Evolutionary conservation across 83 land plant genomes (phyloP), one percentile per base, ranked within the genome.

Genomic region (Larix sibirica): DNA sequence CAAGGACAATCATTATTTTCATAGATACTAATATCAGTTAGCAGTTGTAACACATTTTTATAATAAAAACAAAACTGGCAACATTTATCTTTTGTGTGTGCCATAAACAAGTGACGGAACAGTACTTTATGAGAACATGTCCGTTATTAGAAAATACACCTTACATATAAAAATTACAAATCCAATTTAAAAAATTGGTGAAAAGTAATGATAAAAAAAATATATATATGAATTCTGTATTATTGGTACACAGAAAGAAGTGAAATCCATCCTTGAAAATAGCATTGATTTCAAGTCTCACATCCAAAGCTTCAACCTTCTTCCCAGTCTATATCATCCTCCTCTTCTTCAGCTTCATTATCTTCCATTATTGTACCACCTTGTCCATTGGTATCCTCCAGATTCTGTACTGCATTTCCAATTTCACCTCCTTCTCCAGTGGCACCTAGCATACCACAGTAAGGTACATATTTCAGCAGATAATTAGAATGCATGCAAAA

Each of bases 261-360:
- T 14, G 10, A 24, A 20, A 71, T 71, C 54, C 42, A 18, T 17
- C 18, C 40, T 6, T 42, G 10, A 42, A 71, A 42, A 71, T 42
- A 23, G 4, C 76, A 38, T 71, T 71, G 24, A 71, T 7, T 21
- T 71, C 26, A 71, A 40, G 54, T 50, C n/a, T 71, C 54, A 38
- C 75, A 20, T 10, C 12, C 14, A 71, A 71, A 33, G 7, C 75
- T 23, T 71, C 50, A 71, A n/a, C 76, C 76, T 71, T 71, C 76
- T 71, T 71, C 76, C 76, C 76, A 71, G 42, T 71, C 76, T 1
- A 71, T 71, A 47, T 8, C 76, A 71, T 71, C 76, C 42, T 71
- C 74, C 38, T 69, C 75, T 36, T 67, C 73, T 2, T 8, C 76
- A 33, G 76, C 13, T 40, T 23, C 76, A 71, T 71, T 71, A 71